A percentile compares a stretch with the other conserved stretches of the same genome.
Evolutionary conservation across 257 asterid genomes (phyloP).

Genomic region (Nicotiana benthamiana): DNA sequence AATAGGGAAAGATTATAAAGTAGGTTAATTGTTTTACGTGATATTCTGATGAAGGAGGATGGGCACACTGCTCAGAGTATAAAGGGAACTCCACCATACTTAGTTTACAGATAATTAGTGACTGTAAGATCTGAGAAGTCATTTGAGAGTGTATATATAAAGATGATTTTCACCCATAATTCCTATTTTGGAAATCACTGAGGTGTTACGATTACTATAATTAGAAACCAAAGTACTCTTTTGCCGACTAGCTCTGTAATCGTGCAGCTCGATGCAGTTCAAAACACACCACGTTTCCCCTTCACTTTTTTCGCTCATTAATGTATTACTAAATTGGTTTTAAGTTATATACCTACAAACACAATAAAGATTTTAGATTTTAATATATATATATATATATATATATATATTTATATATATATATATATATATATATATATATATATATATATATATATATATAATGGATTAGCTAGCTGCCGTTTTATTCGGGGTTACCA

Average conservation of each 20-base stretch:
- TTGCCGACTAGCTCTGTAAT: neutral
- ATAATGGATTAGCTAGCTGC: too few relatives aligned
- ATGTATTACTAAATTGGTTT: neutral
- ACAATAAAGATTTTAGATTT: too few relatives aligned
- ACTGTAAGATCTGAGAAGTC: conserved; percentile 6
- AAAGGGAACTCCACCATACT: conserved; percentile 45
- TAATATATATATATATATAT: too few relatives aligned
- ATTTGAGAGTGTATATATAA: neutral
- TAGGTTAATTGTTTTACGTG: neutral
- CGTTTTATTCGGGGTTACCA: too few relatives aligned
- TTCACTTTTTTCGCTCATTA: neutral
- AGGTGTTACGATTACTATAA: conserved; percentile 1
- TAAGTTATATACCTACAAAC: too few relatives aligned
- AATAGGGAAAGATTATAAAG: neutral
- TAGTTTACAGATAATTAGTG: conserved; percentile 14
- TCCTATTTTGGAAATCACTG: conserved; percentile 7
- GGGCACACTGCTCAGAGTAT: conserved; percentile 21
- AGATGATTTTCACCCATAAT: neutral
- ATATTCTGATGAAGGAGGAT: conserved; percentile 15
- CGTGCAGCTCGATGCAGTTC: neutral
- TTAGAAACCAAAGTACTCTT: conserved; percentile 7
- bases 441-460: too few relatives aligned
- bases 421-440: too few relatives aligned
- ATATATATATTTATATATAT: too few relatives aligned
- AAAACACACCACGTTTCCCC: neutral